Evolutionary conservation across 108 stramenopile species (phyloP).

Genomic region (Asterionellopsis glacialis): DNA sequence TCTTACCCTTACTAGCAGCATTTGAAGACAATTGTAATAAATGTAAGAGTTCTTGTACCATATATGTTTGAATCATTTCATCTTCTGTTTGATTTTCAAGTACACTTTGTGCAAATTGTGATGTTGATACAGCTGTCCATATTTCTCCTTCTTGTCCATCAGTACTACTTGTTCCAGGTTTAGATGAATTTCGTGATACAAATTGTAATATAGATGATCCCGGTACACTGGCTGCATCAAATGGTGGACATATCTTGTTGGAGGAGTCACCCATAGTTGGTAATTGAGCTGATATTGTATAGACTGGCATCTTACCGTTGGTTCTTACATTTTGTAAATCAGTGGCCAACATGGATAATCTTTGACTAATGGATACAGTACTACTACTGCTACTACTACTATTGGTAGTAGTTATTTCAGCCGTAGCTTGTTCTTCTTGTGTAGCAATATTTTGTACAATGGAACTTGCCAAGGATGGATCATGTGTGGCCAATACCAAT

Average conservation of each 20-base stretch:
- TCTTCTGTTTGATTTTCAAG: background rate
- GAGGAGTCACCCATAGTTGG: too few relatives aligned
- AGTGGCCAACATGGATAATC: slow-evolving; percentile 8
- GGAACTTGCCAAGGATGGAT: slow-evolving; percentile 14
- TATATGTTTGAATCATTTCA: background rate
- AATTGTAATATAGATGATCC: slow-evolving; percentile 20
- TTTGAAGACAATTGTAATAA: background rate
- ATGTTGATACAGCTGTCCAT: slow-evolving; percentile 31
- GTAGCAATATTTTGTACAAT: slow-evolving; percentile 15
- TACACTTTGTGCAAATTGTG: slow-evolving; percentile 9
- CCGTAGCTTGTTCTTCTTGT: slow-evolving; percentile 9
- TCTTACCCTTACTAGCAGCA: background rate
- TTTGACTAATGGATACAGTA: background rate
- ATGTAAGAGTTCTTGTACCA: background rate
- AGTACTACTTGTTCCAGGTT: slow-evolving; percentile 10
- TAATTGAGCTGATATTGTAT: too few relatives aligned
- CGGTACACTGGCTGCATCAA: slow-evolving; percentile 33
- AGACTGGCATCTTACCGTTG: slow-evolving; percentile 14
- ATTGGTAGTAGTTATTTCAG: background rate
- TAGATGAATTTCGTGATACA: slow-evolving; percentile 23
- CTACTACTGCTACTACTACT: slow-evolving; percentile 6
- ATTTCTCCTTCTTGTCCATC: slow-evolving; percentile 10
- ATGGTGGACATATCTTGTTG: slow-evolving; percentile 12
- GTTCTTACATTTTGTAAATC: slow-evolving; percentile 14
- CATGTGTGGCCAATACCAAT: slow-evolving; percentile 24